Base-by-base conservation (phyloP, 2,329 filamentous ascomycete species). In the Colletotrichum australisinense region DNA sequence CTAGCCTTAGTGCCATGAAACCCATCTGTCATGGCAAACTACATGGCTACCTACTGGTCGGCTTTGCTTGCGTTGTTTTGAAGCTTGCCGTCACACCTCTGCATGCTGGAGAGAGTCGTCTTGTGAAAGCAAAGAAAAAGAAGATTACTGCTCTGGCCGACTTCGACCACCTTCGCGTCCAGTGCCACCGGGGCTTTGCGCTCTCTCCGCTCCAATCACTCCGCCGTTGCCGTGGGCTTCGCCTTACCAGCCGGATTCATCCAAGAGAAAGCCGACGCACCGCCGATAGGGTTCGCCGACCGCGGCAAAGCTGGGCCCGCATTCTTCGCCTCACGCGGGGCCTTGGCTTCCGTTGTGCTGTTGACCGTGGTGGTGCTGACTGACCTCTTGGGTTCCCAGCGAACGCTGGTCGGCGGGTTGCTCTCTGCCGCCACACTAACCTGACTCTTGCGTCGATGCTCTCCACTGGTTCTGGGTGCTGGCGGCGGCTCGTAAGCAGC, bases 251-350 rank as follows among this genome's bases (percentile, higher is more conserved):
- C 76, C 53, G 87, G 83, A 60, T 93, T 96, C 86, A 98, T 92
- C 95, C 95, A 98, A 14, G 94, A 93, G 84, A 98, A 98, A 3
- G 96, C 96, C 72, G 94, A 97, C 16, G 94, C 96, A n/a, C 94
- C 94, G 9, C 96, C 96, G 22, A 98, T 90, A 0, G 97, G 96
- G 79, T 98, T 98, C 38, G 91, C 87, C 7, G 91, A 88, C 69
- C 91, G 89, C 19, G 90, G 85, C n/a, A 85, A 79, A 22, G 83
- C 78, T 55, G 84, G 80, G 38, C 79, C 79, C 49, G 81, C 78
- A 66, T 82, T 84, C 67, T 84, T 83, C 52, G 77, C 76, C 78
- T 76, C 60, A 76, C 75, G 28, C 24, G 58, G 63, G 74, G 60
- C 55, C 63, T 78, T 77, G 32, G 76, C 57, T 19, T 81, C 79